Base-by-base conservation (phyloP, 116 monocot species). In the Papilionanthe hybrid region DNA sequence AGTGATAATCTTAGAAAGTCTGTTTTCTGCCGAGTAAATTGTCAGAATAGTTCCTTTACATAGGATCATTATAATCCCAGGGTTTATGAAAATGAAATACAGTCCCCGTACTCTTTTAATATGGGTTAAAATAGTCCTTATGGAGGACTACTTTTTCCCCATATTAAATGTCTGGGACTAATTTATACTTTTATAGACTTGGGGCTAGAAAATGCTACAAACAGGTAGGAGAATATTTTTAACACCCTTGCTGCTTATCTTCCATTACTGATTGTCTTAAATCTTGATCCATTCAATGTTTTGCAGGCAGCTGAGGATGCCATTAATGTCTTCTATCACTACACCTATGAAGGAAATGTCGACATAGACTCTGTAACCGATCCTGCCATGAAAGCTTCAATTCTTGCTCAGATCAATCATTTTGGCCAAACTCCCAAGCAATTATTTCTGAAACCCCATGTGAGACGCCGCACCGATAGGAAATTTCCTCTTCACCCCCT, bases 371-470 rank as follows among this genome's bases (percentile, higher is more conserved):
- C 99, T 58, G 91, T 99, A 18, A 72, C 95, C 5, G 99, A 99
- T 48, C 99, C 93, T 71, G 91, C 95, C 22, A 92, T 99, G 99
- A 99, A 99, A 74, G 95, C 99, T 28, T 99, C 99, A 48, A 99
- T 99, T 55, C 82, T 99, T 22, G 99, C 99, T 13, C 99, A 99
- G 79, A 99, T 99, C 28, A 99, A 99, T 87, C 99, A 99, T 75
- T 99, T 99, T 79, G 99, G 99, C 47, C 99, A 99, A 75, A 99
- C 99, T 15, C 99, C 99, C 42, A 99, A 99, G 79, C 99, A 99
- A 60, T 83, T 99, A 23, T 99, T 99, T 79, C 85, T 77, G 32
- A 99, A 99, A 58, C 86, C 99, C 27, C 99, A 99, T 77, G 89
- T 83, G 19, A 94, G 92, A 76, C 84, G 99, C 9, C 86, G 88